Conservation (phyloP, 2,329 filamentous ascomycete species). For the Trichocomaceae sp. region DNA sequence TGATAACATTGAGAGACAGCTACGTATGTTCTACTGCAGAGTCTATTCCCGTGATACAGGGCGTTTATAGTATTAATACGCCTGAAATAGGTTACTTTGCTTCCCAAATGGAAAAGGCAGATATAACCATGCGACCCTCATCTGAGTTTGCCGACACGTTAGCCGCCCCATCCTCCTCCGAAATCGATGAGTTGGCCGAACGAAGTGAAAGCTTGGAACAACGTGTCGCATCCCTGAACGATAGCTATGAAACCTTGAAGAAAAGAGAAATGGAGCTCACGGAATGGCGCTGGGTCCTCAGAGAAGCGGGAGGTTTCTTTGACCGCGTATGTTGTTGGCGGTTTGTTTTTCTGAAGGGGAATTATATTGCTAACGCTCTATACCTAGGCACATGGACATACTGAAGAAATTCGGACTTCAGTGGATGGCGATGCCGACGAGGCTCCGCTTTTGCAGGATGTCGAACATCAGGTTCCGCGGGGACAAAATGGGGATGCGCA, state of each 20-base stretch:
- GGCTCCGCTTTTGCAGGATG: conserved; percentile 83
- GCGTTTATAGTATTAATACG: background rate
- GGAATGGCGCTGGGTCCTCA: conserved; percentile 96
- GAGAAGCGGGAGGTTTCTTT: conserved; percentile 95
- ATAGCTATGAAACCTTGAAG: conserved; percentile 97
- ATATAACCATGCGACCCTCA: conserved; percentile 78
- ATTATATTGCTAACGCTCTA: conserved; percentile 5
- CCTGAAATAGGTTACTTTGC: conserved; percentile 72
- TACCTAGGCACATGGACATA: conserved; percentile 75
- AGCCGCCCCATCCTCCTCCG: conserved; percentile 79
- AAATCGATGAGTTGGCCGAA: conserved; percentile 93
- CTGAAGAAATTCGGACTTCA: conserved; percentile 90
- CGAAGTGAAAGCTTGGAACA: conserved; percentile 89
- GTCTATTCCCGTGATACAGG: conserved; percentile 16
- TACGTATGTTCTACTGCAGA: conserved; percentile 58
- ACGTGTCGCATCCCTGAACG: conserved; percentile 83
- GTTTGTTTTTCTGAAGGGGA: background rate
- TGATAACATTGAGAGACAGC: conserved; percentile 95
- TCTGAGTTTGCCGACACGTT: conserved; percentile 85
- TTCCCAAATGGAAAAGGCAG: conserved; percentile 87
- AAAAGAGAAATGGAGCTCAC: conserved; percentile 94
- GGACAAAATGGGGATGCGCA: conserved; percentile 56
- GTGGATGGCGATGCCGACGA: conserved; percentile 66
- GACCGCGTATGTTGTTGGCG: conserved; percentile 52
- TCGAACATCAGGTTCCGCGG: conserved; percentile 67